Percentiles rank a stretch among this genome's conserved stretches.
phyloP scores from a whole-genome alignment of 495 filamentous ascomycete genomes.

The Pseudotulostoma volvatum region DNA sequence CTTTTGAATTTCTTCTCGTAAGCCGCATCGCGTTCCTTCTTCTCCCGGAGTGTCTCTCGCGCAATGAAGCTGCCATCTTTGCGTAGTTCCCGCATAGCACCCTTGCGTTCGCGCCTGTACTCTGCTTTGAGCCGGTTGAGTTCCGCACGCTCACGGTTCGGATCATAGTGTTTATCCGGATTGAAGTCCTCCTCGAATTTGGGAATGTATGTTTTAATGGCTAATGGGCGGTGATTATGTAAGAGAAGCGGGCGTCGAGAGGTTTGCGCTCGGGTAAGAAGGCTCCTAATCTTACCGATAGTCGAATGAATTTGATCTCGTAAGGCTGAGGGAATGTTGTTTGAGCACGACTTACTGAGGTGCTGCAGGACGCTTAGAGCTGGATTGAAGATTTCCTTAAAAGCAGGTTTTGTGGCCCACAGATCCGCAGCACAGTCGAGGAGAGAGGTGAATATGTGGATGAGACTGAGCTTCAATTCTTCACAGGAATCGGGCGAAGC shows the following conservation, averaged over 20 bases:
- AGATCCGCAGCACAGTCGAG: constrained; percentile 42
- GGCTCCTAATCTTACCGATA: constrained; percentile 25
- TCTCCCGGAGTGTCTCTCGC: constrained; percentile 70
- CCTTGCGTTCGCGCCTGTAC: constrained; percentile 89
- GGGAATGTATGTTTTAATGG: constrained; percentile 76
- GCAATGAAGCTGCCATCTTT: constrained; percentile 90
- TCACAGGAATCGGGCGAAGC: constrained; percentile 14
- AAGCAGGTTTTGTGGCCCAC: constrained; percentile 53
- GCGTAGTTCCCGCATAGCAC: constrained; percentile 79
- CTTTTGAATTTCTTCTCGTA: constrained; percentile 92
- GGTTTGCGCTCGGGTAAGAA: constrained; percentile 39
- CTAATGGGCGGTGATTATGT: constrained; percentile 74
- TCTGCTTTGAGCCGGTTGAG: constrained; percentile 65
- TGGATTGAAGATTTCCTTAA: constrained; percentile 54
- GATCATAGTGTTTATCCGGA: constrained; percentile 90
- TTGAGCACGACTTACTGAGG: constrained; percentile 12
- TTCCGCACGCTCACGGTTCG: constrained; percentile 73
- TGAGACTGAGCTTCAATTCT: constrained; percentile 40
- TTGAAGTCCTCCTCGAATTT: constrained; percentile 96
- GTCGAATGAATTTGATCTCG: constrained; percentile 20
- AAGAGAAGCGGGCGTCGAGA: constrained; percentile 64
- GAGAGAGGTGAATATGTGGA: constrained; percentile 39
- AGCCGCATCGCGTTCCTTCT: constrained; percentile 75
- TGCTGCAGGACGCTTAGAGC: constrained; percentile 37
- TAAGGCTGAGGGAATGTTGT: constrained; percentile 13